phyloP scores from a whole-genome alignment of 345 rosid genomes.

The Citrus sp. region DNA sequence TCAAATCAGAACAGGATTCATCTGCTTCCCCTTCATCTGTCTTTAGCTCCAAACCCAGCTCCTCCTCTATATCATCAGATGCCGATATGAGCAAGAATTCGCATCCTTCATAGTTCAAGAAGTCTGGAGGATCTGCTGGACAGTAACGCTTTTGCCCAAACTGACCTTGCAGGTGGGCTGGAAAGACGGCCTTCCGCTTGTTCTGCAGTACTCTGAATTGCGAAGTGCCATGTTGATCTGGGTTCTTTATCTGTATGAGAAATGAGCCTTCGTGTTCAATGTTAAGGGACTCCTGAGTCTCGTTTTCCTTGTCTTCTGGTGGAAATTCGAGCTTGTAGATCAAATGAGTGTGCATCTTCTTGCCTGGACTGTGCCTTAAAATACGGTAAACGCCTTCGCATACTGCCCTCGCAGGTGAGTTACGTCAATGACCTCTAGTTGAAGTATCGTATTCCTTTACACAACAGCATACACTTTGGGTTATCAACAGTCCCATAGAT shows the following conservation, averaged over 20 bases:
- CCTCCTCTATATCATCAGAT: slow-evolving; percentile 57
- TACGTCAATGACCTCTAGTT: slow-evolving; percentile 55
- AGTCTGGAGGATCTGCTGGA: slow-evolving; percentile 66
- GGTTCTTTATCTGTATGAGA: slow-evolving; percentile 67
- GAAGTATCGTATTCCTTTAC: slow-evolving; percentile 69
- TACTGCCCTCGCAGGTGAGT: slow-evolving; percentile 47
- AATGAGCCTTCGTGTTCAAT: slow-evolving; percentile 65
- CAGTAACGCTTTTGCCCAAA: slow-evolving; percentile 42
- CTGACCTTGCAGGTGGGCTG: slow-evolving; percentile 60
- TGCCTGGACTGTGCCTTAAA: slow-evolving; percentile 49
- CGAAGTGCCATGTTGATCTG: slow-evolving; percentile 34
- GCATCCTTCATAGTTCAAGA: slow-evolving; percentile 74
- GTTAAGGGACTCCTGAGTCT: slow-evolving; percentile 68
- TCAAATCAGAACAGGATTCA: slow-evolving; percentile 50
- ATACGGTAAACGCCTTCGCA: slow-evolving; percentile 79
- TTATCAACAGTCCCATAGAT: neutral
- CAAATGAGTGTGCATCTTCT: slow-evolving; percentile 59
- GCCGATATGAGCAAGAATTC: slow-evolving; percentile 71
- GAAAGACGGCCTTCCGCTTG: slow-evolving; percentile 64
- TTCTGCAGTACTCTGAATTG: slow-evolving; percentile 49
- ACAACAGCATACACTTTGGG: neutral
- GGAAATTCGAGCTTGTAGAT: slow-evolving; percentile 75
- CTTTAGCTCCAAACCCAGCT: slow-evolving; percentile 61
- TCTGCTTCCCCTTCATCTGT: slow-evolving; percentile 35
- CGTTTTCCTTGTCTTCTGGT: slow-evolving; percentile 24